Percentiles rank a stretch among this genome's conserved stretches.
These are phyloP conservation scores for Chaetomium cochliodes DNA, from an alignment of 495 filamentous ascomycete genomes.

Conservation along the genomic window DNA sequence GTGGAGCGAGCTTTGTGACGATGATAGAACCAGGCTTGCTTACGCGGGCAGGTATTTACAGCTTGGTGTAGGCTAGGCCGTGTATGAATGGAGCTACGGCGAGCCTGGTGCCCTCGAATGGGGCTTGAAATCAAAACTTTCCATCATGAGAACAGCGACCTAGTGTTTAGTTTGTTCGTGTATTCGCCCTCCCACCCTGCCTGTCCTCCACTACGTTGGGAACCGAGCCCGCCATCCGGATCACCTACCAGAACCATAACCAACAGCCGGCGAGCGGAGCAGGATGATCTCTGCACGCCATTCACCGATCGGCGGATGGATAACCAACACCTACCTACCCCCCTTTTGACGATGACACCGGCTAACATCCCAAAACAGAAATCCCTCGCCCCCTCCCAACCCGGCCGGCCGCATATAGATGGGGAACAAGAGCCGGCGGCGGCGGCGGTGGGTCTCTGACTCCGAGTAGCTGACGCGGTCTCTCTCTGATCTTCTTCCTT, in stretches of 20 bases:
- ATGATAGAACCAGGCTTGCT: constrained; percentile 8
- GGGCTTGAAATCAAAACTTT: not conserved
- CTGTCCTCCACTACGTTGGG: no score
- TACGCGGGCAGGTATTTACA: not conserved
- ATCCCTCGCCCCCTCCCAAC: no score
- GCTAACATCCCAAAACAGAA: no score
- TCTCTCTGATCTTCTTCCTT: not conserved
- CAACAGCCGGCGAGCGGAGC: no score
- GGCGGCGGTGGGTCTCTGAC: no score
- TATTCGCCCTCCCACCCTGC: no score
- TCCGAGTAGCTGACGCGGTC: constrained; percentile 4
- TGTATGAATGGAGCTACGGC: constrained; percentile 10
- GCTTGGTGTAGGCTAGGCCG: not conserved
- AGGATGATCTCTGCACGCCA: no score
- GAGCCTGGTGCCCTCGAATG: not conserved
- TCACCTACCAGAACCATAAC: no score
- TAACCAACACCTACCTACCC: no score
- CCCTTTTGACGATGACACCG: no score
- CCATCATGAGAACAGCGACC: not conserved
- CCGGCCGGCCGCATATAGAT: not conserved
- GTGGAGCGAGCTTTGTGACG: not conserved
- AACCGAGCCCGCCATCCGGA: no score
- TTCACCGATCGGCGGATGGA: no score
- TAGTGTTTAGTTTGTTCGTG: not conserved
- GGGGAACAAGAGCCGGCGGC: not conserved